Conservation (phyloP, 2,329 filamentous ascomycete species). For the Sarocladium kiliense region DNA sequence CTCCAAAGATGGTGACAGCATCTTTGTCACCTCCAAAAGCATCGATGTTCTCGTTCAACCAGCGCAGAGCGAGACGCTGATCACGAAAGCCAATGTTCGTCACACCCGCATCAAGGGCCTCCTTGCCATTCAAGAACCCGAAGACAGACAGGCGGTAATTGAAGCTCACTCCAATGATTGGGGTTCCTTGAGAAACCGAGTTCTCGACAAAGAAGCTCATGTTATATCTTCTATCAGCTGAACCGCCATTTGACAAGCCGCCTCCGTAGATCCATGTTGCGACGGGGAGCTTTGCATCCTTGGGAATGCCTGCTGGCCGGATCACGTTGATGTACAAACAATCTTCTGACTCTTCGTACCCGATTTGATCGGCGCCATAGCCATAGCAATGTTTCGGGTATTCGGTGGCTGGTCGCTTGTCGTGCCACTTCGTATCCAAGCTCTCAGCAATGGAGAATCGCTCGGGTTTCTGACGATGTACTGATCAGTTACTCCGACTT, state of each 20-base stretch:
- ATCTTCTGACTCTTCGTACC: slow-evolving; percentile 18
- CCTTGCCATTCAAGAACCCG: slow-evolving; percentile 37
- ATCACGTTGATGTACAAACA: slow-evolving; percentile 37
- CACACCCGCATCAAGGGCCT: slow-evolving; percentile 28
- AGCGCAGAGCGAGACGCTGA: slow-evolving; percentile 45
- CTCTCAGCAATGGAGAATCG: slow-evolving; percentile 21
- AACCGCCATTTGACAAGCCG: slow-evolving; percentile 27
- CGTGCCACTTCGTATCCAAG: slow-evolving; percentile 38
- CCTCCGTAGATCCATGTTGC: slow-evolving; percentile 36
- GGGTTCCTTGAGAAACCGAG: slow-evolving; percentile 27
- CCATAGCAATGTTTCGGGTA: slow-evolving; percentile 42
- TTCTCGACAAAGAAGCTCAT: slow-evolving; percentile 29
- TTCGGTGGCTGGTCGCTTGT: slow-evolving; percentile 32
- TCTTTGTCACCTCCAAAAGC: slow-evolving; percentile 48
- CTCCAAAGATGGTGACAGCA: slow-evolving; percentile 49
- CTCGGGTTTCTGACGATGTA: not conserved
- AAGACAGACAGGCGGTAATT: slow-evolving; percentile 36
- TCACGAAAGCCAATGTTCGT: slow-evolving; percentile 51
- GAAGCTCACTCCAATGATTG: slow-evolving; percentile 35
- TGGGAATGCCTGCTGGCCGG: slow-evolving; percentile 25
- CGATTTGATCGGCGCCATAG: slow-evolving; percentile 30
- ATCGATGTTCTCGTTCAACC: slow-evolving; percentile 47
- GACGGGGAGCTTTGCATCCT: slow-evolving; percentile 30
- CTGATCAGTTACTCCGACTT: not conserved
- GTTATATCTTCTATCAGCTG: slow-evolving; percentile 10